These are phyloP conservation scores for Hymenoscyphus occultus DNA, from an alignment of 2,329 filamentous ascomycete species.

Conservation along the genomic window DNA sequence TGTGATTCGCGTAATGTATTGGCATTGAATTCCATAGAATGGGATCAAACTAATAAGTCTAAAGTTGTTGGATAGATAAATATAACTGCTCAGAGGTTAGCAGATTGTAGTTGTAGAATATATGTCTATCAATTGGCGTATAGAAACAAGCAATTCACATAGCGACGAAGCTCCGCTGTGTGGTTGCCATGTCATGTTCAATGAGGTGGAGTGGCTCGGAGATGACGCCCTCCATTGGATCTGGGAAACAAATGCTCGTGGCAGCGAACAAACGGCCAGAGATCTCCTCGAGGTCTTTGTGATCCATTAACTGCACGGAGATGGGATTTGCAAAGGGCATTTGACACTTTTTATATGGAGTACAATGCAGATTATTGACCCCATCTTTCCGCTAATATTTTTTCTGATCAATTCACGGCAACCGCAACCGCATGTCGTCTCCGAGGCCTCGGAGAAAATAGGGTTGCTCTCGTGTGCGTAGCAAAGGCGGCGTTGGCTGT, in stretches of 20 bases:
- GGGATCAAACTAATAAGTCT: background rate
- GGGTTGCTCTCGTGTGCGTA: background rate
- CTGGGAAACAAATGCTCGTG: background rate
- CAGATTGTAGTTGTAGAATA: background rate
- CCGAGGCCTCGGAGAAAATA: background rate
- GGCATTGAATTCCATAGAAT: background rate
- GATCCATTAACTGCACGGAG: background rate
- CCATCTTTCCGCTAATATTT: background rate
- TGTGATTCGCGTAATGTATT: background rate
- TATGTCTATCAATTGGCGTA: background rate
- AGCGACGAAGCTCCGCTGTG: background rate
- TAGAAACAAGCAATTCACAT: background rate
- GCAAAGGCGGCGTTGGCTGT: background rate
- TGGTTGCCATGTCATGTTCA: constrained; percentile 1
- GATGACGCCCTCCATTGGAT: too few relatives aligned
- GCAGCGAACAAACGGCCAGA: constrained; percentile 3
- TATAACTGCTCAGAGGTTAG: background rate
- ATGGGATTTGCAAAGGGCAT: background rate
- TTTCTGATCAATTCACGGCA: background rate
- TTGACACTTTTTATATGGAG: background rate
- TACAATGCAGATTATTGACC: background rate
- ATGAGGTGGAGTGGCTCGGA: background rate
- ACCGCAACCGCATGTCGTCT: background rate
- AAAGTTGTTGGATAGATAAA: background rate
- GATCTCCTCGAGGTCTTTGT: constrained; percentile 2